Evolutionary conservation across 148 eudicot genomes (phyloP).

Genomic region (Vaccinium darrowii): DNA sequence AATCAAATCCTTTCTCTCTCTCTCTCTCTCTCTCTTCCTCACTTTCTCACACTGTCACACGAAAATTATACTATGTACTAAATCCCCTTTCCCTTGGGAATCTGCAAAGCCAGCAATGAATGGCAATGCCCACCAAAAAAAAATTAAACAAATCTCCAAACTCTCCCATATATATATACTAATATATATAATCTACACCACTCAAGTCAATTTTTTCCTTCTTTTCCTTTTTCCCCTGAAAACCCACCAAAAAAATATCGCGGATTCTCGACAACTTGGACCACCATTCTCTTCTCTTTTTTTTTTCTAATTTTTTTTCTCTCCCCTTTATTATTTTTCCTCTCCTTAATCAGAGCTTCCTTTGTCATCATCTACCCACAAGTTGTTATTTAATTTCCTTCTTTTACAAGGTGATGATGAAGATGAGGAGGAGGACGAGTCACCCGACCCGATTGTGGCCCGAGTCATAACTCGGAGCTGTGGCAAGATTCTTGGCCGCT

Average conservation of each 20-base stretch:
- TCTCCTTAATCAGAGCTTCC: slow-evolving; percentile 44
- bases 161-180: slow-evolving; percentile 20
- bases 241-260: slow-evolving; percentile 39
- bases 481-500: slow-evolving; percentile 51
- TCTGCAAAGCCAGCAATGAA: slow-evolving; percentile 49
- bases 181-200: slow-evolving; percentile 24
- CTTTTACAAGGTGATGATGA: slow-evolving; percentile 62
- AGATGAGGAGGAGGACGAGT: slow-evolving; percentile 46
- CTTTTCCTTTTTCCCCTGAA: slow-evolving; percentile 13
- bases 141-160: slow-evolving; percentile 24
- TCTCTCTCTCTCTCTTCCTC: slow-evolving; percentile 18
- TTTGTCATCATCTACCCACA: slow-evolving; percentile 70
- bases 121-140: slow-evolving; percentile 27
- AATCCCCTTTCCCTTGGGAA: slow-evolving; percentile 68
- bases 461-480: slow-evolving; percentile 60
- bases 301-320: not conserved
- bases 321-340: not conserved
- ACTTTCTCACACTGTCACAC: slow-evolving; percentile 27
- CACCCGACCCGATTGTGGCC: slow-evolving; percentile 41
- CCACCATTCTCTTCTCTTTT: slow-evolving; percentile 22
- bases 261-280: slow-evolving; percentile 47
- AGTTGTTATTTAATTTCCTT: slow-evolving; percentile 56
- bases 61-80: slow-evolving; percentile 43
- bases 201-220: slow-evolving; percentile 5
- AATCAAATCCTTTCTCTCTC: slow-evolving; percentile 6